Percentiles rank a stretch among this genome's conserved stretches.
Evolutionary conservation across 148 eudicot genomes (phyloP).

Genomic region (Chenopodium suecicum): DNA sequence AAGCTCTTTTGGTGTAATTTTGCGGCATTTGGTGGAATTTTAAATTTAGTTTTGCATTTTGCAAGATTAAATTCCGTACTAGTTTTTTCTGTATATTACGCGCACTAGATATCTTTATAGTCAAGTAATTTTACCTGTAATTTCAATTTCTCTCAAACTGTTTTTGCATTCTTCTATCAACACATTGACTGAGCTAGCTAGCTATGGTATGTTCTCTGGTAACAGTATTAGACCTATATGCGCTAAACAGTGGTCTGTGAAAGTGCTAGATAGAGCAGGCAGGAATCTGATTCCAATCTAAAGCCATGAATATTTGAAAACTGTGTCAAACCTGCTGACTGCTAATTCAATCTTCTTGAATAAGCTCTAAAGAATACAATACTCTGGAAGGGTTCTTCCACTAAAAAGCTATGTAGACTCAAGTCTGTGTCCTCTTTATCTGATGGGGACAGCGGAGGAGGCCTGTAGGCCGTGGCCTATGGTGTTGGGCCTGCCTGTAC

Average conservation of each 20-base stretch:
- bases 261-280: conserved; percentile 1
- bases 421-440: background rate
- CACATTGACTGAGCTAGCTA: background rate
- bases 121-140: background rate
- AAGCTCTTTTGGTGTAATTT: background rate
- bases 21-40: background rate
- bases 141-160: background rate
- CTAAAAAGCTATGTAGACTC: background rate
- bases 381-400: background rate
- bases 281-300: conserved; percentile 34
- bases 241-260: background rate
- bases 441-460: background rate
- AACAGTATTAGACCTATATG: background rate
- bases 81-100: conserved; percentile 7
- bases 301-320: background rate
- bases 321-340: background rate
- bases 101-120: background rate
- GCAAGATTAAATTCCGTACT: background rate
- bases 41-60: background rate
- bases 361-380: conserved; percentile 24
- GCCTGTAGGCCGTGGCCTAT: background rate
- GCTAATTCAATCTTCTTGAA: conserved; percentile 18
- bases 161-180: background rate
- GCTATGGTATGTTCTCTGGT: background rate
- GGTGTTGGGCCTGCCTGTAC: too few species aligned